These are phyloP conservation scores for Ormosia emarginata DNA, from an alignment of 306 rosid species.

Conservation along the genomic window DNA sequence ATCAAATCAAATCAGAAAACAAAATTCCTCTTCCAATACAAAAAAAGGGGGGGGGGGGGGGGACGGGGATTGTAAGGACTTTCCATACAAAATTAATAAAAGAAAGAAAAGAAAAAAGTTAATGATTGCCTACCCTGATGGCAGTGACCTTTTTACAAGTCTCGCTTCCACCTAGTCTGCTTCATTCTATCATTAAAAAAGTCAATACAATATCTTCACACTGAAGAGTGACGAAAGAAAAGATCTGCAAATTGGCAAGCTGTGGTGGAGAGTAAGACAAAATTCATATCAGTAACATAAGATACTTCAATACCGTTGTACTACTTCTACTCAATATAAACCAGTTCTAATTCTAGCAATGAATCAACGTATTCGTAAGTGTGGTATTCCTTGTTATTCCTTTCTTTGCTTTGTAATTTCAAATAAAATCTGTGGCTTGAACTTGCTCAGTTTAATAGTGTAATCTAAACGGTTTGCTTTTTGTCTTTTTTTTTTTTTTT, in stretches of 20 bases:
- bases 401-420: neutral
- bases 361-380: neutral
- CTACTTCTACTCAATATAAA: neutral
- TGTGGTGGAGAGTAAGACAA: neutral
- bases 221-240: constrained; percentile 18
- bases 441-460: neutral
- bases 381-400: neutral
- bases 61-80: no score
- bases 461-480: neutral
- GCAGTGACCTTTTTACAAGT: constrained; percentile 34
- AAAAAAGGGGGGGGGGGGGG: neutral
- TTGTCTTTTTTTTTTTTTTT: no score
- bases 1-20: neutral
- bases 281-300: neutral
- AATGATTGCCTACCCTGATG: constrained; percentile 21
- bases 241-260: neutral
- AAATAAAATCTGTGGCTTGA: neutral
- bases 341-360: neutral
- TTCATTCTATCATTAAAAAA: constrained; percentile 3
- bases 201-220: constrained; percentile 14
- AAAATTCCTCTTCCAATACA: neutral
- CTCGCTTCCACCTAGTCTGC: constrained; percentile 27
- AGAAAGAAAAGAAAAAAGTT: neutral
- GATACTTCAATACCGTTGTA: neutral
- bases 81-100: neutral